These are phyloP conservation scores for Xylaria sp. DNA, from an alignment of 2,329 filamentous ascomycete genomes.

Conservation along the genomic window DNA sequence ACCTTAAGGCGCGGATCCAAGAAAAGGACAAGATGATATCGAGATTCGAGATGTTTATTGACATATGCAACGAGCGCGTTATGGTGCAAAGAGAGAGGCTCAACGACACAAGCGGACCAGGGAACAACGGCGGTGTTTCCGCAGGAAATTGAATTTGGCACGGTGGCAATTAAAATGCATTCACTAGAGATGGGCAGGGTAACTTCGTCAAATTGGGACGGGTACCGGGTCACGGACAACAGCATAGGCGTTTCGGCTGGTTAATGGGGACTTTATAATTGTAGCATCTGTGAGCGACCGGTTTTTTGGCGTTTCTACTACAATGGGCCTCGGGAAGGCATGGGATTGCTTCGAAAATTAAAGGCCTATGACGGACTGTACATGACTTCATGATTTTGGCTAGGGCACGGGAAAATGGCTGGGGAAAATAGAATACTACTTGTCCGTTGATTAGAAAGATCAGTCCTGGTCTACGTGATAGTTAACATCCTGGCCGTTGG, in stretches of 20 bases:
- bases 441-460: not conserved
- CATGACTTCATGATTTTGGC: conserved; percentile 27
- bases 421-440: conserved; percentile 21
- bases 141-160: conserved; percentile 25
- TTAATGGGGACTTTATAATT: conserved; percentile 30
- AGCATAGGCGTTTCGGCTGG: conserved; percentile 39
- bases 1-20: conserved; percentile 62
- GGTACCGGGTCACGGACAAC: conserved; percentile 24
- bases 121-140: conserved; percentile 33
- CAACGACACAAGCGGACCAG: conserved; percentile 39
- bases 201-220: conserved; percentile 16
- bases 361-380: conserved; percentile 25
- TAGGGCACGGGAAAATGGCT: conserved; percentile 11
- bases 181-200: conserved; percentile 21
- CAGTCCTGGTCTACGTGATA: not conserved
- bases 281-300: conserved; percentile 30
- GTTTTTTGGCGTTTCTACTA: conserved; percentile 35
- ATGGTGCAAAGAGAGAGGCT: conserved; percentile 66
- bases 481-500: too few relatives aligned
- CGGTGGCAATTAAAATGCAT: conserved; percentile 9
- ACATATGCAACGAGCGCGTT: conserved; percentile 70
- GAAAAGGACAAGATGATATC: conserved; percentile 67
- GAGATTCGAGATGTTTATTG: conserved; percentile 72
- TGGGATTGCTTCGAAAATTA: conserved; percentile 19
- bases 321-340: conserved; percentile 17